phyloP scores from a whole-genome alignment of 176 grass and related monocot species.

The Bromus sterilis region DNA sequence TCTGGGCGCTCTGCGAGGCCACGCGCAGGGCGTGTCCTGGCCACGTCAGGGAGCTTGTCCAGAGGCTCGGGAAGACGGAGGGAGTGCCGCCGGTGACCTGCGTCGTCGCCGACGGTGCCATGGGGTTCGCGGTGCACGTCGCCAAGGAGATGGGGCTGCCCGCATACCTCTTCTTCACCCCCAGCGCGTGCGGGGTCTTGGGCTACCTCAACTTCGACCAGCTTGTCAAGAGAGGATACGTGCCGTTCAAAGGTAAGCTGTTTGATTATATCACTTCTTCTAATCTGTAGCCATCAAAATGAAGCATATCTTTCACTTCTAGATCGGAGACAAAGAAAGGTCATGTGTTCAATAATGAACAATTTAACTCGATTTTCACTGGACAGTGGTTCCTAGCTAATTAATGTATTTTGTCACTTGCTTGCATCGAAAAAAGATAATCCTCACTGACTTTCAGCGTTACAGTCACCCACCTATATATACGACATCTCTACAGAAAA shows the following conservation, averaged over 20 bases:
- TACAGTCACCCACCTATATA: background rate
- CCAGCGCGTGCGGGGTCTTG: constrained; percentile 46
- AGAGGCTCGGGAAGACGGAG: background rate
- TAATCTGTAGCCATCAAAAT: background rate
- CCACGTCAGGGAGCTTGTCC: constrained; percentile 26
- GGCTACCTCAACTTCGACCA: constrained; percentile 48
- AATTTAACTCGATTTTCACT: background rate
- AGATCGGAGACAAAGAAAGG: background rate
- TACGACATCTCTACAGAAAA: too few species aligned
- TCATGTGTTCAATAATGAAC: background rate
- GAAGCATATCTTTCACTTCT: background rate
- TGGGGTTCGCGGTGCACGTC: constrained; percentile 44
- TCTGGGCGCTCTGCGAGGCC: constrained; percentile 46
- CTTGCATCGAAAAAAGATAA: too few species aligned
- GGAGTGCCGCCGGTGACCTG: constrained; percentile 37
- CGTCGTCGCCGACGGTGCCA: constrained; percentile 48
- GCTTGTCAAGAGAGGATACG: constrained; percentile 40
- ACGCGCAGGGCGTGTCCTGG: constrained; percentile 22
- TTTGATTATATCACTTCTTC: background rate
- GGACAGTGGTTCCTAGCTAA: background rate
- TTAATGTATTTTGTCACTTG: background rate
- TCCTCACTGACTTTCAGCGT: background rate
- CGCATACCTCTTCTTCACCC: constrained; percentile 41
- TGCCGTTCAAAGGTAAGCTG: constrained; percentile 41
- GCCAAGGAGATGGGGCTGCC: constrained; percentile 54